phyloP scores from a whole-genome alignment of 192 early-diverging fungal genomes.

The Backusella mclennaniae region DNA sequence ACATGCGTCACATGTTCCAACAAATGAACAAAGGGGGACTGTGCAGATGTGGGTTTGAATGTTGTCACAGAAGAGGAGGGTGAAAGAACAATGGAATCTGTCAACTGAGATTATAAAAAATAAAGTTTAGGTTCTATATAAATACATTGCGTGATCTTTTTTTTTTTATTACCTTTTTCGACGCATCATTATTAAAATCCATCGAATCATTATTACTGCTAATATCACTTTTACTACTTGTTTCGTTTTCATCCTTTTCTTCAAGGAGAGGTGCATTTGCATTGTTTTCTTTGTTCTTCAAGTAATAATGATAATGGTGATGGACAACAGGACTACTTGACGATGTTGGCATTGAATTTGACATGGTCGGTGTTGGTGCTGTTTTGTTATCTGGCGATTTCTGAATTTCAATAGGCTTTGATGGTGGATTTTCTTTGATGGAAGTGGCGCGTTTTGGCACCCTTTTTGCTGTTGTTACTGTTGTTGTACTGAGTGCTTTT shows the following conservation, averaged over 20 bases:
- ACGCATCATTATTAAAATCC: background rate
- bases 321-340: conserved; percentile 14
- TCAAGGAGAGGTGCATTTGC: background rate
- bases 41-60: background rate
- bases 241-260: background rate
- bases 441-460: background rate
- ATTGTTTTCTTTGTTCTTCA: conserved; percentile 5
- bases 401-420: background rate
- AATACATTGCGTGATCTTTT: background rate
- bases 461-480: background rate
- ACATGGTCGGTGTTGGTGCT: background rate
- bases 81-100: background rate
- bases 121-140: background rate
- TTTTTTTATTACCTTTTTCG: conserved; percentile 2
- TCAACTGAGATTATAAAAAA: background rate
- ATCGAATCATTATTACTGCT: background rate
- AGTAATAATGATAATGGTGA: conserved; percentile 27
- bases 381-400: background rate
- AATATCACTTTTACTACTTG: background rate
- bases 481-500: background rate
- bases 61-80: background rate
- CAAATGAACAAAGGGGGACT: conserved; percentile 42
- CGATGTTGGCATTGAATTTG: conserved; percentile 12
- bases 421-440: background rate
- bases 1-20: conserved; percentile 36